Conservation (phyloP, 208 protist genomes). For the Crithidia thermophila region DNA sequence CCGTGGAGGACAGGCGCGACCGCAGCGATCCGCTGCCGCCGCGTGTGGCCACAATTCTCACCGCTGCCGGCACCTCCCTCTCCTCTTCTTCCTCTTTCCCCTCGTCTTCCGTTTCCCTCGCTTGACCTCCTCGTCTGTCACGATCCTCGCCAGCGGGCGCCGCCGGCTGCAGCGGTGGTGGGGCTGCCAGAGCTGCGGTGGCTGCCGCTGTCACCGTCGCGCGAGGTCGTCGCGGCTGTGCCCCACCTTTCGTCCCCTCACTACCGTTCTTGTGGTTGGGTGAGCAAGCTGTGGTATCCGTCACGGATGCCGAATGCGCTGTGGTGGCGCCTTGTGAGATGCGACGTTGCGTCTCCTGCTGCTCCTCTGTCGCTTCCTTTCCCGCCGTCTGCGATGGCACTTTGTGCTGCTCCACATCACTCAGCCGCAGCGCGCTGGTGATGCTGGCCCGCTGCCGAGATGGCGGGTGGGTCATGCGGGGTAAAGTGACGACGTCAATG, state of each 20-base stretch:
- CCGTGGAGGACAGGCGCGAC: neutral
- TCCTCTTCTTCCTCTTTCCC: no score
- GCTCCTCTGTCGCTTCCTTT: neutral
- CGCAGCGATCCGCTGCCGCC: neutral
- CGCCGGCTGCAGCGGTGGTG: no score
- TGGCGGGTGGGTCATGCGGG: neutral
- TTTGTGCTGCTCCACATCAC: no score
- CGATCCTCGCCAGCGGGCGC: no score
- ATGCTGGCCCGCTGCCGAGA: slow-evolving; percentile 13
- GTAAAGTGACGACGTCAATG: slow-evolving; percentile 7
- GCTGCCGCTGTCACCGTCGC: slow-evolving; percentile 1
- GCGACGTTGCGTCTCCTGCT: neutral
- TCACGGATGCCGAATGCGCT: no score
- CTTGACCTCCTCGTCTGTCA: neutral
- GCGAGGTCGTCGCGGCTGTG: neutral
- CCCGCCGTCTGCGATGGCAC: neutral
- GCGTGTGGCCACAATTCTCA: neutral
- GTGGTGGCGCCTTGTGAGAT: neutral
- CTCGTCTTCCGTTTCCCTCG: neutral
- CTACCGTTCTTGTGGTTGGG: no score
- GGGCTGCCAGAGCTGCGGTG: neutral
- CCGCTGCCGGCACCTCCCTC: neutral
- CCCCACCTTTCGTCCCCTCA: no score
- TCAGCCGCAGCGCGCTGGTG: neutral
- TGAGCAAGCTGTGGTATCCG: no score